phyloP scores from a whole-genome alignment of 2,329 filamentous ascomycete species.

The Dactylellina haptotyla region DNA sequence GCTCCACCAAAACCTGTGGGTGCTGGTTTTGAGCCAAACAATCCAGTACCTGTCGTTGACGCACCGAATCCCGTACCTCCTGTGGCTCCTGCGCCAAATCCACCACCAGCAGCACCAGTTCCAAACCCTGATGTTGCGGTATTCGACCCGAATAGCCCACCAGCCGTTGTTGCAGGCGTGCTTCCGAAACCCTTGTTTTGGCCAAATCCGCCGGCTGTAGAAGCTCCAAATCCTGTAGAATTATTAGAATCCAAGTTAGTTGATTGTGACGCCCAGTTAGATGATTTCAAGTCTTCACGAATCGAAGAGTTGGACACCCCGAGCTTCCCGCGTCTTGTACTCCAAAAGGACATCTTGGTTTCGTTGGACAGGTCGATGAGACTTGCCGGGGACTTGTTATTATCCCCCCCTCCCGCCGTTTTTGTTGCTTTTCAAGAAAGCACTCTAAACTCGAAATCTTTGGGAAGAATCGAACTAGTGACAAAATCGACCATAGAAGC shows the following conservation, averaged over 20 bases:
- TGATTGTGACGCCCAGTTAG: constrained; percentile 54
- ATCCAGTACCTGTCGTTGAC: constrained; percentile 47
- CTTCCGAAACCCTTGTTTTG: constrained; percentile 58
- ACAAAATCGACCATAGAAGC: constrained; percentile 28
- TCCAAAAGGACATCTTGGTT: constrained; percentile 40
- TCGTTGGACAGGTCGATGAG: constrained; percentile 38
- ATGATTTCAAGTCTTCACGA: constrained; percentile 51
- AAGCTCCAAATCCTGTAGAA: constrained; percentile 56
- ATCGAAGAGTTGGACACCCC: constrained; percentile 27
- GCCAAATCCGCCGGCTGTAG: constrained; percentile 53
- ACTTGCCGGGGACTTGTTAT: constrained; percentile 28
- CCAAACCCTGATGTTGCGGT: constrained; percentile 56
- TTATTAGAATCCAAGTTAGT: constrained; percentile 51
- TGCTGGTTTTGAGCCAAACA: constrained; percentile 54
- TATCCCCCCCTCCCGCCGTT: constrained; percentile 25
- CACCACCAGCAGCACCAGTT: constrained; percentile 58
- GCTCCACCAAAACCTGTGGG: constrained; percentile 50
- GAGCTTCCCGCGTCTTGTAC: constrained; percentile 27
- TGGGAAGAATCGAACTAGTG: constrained; percentile 46
- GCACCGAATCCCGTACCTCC: constrained; percentile 55
- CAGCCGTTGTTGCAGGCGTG: constrained; percentile 61
- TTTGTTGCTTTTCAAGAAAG: constrained; percentile 35
- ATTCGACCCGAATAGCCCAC: constrained; percentile 68
- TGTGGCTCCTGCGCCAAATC: constrained; percentile 64
- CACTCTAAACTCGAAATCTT: constrained; percentile 53